These are phyloP conservation scores for Hyaloperonospora brassicae DNA, from an alignment of 352 stramenopile species.

Conservation along the genomic window DNA sequence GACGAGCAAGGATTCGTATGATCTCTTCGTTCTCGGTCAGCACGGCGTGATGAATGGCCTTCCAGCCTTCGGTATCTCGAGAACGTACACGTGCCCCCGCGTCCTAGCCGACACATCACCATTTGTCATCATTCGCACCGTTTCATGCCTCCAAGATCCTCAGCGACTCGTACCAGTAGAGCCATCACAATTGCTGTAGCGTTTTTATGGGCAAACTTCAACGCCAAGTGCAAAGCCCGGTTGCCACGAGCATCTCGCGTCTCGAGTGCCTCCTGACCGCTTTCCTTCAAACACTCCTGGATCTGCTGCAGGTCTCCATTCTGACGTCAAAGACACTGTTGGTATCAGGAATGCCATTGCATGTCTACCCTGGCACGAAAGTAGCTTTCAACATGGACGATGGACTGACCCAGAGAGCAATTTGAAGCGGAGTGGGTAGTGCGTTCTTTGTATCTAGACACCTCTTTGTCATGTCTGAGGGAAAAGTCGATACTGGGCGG, in stretches of 20 bases:
- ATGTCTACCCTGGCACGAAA: not conserved
- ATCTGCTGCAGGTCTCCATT: constrained; percentile 60
- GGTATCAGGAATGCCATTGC: not conserved
- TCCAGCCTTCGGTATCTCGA: constrained; percentile 50
- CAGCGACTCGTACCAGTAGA: constrained; percentile 33
- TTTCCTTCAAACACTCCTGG: constrained; percentile 20
- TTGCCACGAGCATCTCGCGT: constrained; percentile 48
- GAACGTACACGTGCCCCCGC: constrained; percentile 56
- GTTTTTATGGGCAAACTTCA: constrained; percentile 65
- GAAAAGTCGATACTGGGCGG: constrained; percentile 6
- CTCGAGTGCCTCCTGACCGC: constrained; percentile 33
- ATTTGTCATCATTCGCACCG: not conserved
- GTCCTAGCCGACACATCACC: constrained; percentile 21
- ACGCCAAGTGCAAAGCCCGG: constrained; percentile 48
- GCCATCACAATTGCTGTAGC: constrained; percentile 41
- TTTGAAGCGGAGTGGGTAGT: constrained; percentile 37
- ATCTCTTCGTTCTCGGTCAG: constrained; percentile 55
- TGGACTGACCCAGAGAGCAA: constrained; percentile 47
- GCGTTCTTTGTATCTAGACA: constrained; percentile 2
- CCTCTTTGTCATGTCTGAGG: constrained; percentile 14
- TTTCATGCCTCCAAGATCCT: not conserved
- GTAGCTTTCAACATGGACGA: not conserved
- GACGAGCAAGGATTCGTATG: constrained; percentile 40
- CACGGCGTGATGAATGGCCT: constrained; percentile 55
- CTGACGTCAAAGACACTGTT: constrained; percentile 16